Base-by-base conservation (phyloP, 306 rosid genomes). In the Abrus precatorius region DNA sequence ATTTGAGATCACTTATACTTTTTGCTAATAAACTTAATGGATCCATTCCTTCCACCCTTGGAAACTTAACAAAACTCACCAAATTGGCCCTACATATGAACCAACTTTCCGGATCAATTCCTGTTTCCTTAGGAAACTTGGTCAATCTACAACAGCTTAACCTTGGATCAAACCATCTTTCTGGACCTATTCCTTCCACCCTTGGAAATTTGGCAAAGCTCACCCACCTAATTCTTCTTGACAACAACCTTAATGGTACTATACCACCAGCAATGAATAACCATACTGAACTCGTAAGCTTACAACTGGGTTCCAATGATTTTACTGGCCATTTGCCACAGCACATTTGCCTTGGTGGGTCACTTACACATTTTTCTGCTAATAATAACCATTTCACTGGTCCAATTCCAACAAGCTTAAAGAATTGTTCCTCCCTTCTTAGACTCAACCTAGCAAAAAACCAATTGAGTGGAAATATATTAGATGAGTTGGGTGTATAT, bases 371-470 rank as follows among this genome's bases (percentile, higher is more conserved):
- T 36, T 82, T 82, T 59, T 7, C 77, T 9, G 85, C 85, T 43
- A n/a, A 82, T 11, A 0, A 28, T 0, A 82, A 82, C 59, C 14
- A 38, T 75, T 82, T 82, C 27, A 48, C 4, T 1, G 85, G 85
- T n/a, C 9, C 53, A 45, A 41, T 84, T 45, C 87, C 87, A 11
- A 74, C 32, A 50, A 80, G 65, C 45, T 79, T 84, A 74, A 80
- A 57, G 49, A 82, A 82, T 63, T 82, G 85, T 43, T 57, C 85
- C 3, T 76, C 40, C 57, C 79, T 84, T 53, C 0, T 5, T 4
- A 85, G 90, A 76, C 66, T 87, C 34, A 78, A 80, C 50, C 61
- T 87, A 45, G 82, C 49, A 6, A 28, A 30, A 27, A 89, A 87
- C 54, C 79, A 9, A 12, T 10, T 85, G 10, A 11, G 1, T n/a